Conservation (phyloP, 495 filamentous ascomycete species). For the Penicillium mononematosum region DNA sequence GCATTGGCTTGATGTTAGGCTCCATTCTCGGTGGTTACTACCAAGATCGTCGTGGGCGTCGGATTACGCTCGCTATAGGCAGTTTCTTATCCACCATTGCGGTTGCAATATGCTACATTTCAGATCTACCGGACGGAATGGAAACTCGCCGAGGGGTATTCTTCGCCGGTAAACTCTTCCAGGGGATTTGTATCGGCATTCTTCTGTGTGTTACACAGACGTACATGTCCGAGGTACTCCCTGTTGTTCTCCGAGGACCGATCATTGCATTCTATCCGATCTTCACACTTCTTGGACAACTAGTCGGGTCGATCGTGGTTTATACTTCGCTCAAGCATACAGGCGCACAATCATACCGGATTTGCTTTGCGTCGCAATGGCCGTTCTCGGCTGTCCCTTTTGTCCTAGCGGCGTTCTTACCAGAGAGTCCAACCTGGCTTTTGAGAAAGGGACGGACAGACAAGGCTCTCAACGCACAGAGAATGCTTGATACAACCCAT, state of each 20-base stretch:
- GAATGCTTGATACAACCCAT: conserved; percentile 16
- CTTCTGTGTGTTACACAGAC: conserved; percentile 44
- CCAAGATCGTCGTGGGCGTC: conserved; percentile 45
- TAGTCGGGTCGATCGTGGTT: conserved; percentile 44
- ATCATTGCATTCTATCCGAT: conserved; percentile 45
- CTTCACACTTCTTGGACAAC: conserved; percentile 46
- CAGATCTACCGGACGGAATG: conserved; percentile 30
- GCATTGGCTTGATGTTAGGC: conserved; percentile 45
- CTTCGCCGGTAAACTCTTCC: conserved; percentile 35
- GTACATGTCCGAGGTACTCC: conserved; percentile 48
- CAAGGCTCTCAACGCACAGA: conserved; percentile 19
- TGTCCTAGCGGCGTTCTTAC: conserved; percentile 16
- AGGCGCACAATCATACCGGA: conserved; percentile 23
- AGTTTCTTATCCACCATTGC: conserved; percentile 39
- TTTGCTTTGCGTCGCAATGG: conserved; percentile 37
- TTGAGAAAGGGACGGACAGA: conserved; percentile 12
- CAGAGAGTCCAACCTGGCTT: conserved; percentile 27
- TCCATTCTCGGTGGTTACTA: conserved; percentile 36
- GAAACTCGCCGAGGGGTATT: conserved; percentile 31
- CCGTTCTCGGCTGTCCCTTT: conserved; percentile 29
- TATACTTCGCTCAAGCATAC: conserved; percentile 24
- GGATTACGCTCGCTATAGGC: conserved; percentile 34
- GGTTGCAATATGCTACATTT: conserved; percentile 37
- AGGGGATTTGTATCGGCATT: conserved; percentile 44
- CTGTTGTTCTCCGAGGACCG: conserved; percentile 40